Percentiles rank a stretch among this genome's conserved stretches.
Evolutionary conservation across 495 filamentous ascomycete species (phyloP).

Genomic region (Penicillium antarcticum): DNA sequence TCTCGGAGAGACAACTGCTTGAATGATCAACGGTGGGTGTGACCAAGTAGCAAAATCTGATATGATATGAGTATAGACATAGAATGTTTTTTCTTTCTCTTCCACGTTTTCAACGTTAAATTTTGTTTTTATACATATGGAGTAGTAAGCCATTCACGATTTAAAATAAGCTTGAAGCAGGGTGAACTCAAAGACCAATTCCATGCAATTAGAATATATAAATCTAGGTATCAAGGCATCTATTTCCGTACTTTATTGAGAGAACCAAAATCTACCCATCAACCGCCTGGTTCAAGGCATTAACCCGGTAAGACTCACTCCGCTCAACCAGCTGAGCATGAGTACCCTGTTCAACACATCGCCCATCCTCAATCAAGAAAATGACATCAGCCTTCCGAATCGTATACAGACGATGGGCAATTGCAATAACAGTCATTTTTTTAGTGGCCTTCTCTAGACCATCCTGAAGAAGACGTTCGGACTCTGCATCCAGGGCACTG

Average conservation of each 20-base stretch:
- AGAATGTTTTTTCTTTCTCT: too few species aligned
- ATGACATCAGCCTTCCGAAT: slow-evolving; percentile 72
- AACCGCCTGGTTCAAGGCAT: slow-evolving; percentile 25
- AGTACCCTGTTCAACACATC: slow-evolving; percentile 61
- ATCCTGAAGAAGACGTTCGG: slow-evolving; percentile 64
- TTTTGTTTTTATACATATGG: too few species aligned
- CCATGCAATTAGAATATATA: background rate
- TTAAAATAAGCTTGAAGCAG: too few species aligned
- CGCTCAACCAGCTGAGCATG: slow-evolving; percentile 53
- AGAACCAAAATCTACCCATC: background rate
- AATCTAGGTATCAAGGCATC: background rate
- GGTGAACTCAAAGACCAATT: too few species aligned
- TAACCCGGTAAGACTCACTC: slow-evolving; percentile 48
- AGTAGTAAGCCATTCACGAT: too few species aligned
- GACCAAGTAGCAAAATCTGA: too few species aligned
- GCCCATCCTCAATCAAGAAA: slow-evolving; percentile 63
- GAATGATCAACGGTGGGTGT: background rate
- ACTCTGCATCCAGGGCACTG: slow-evolving; percentile 65
- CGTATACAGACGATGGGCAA: slow-evolving; percentile 71
- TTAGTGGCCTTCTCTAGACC: slow-evolving; percentile 60
- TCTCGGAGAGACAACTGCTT: background rate
- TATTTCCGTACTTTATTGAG: background rate
- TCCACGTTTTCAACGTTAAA: too few species aligned
- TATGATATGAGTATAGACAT: too few species aligned
- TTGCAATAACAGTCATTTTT: slow-evolving; percentile 68